Evolutionary conservation across 768 basidiomycete species (phyloP).

Genomic region (Baorangia bicolor): DNA sequence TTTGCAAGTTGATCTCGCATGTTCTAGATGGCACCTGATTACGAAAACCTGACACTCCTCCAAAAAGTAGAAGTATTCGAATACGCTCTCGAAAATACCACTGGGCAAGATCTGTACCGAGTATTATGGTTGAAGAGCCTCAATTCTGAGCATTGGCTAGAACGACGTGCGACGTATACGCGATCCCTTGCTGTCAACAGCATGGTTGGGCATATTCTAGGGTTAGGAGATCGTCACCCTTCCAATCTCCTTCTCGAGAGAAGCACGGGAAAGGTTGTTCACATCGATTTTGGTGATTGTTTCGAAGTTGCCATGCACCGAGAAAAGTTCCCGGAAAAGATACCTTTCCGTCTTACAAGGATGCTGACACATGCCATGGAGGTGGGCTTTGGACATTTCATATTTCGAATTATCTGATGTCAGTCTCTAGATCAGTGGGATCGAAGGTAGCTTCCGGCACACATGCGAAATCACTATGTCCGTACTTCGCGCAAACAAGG

Average conservation of each 20-base stretch:
- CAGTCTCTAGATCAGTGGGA: conserved; percentile 82
- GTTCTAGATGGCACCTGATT: conserved; percentile 95
- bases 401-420: conserved; percentile 1
- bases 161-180: conserved; percentile 93
- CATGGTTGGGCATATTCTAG: conserved; percentile 98
- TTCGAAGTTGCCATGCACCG: conserved; percentile 98
- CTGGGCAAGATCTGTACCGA: conserved; percentile 95
- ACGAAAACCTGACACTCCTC: conserved; percentile 88
- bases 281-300: conserved; percentile 97
- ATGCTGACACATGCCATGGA: conserved; percentile 99
- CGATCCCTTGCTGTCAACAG: conserved; percentile 94
- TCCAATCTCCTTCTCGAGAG: conserved; percentile 92
- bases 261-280: conserved; percentile 90
- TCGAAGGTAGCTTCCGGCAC: conserved; percentile 94
- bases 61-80: conserved; percentile 99
- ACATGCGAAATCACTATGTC: conserved; percentile 98
- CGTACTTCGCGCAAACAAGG: conserved; percentile 94
- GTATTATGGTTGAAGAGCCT: conserved; percentile 95
- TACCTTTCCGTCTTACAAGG: conserved; percentile 95
- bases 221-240: conserved; percentile 96
- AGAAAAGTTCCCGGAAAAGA: conserved; percentile 98
- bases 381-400: conserved; percentile 42
- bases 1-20: not conserved
- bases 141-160: conserved; percentile 98
- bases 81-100: conserved; percentile 97